Evolutionary conservation across 495 filamentous ascomycete genomes (phyloP).

Genomic region (Talaromyces liani): DNA sequence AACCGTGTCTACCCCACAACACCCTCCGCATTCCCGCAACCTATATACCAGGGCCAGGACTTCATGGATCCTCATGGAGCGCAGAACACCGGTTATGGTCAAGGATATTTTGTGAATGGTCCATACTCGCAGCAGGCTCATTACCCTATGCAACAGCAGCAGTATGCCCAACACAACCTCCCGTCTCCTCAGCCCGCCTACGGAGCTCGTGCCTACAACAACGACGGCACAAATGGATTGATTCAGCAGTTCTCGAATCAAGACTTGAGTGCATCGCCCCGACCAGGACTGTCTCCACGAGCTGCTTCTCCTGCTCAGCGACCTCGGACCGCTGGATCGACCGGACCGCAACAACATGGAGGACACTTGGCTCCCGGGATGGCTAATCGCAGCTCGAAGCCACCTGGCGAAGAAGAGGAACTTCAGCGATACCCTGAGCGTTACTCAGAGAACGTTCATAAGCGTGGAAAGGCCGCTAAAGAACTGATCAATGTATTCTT

Average conservation of each 20-base stretch:
- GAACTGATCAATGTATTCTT: slow-evolving; percentile 80
- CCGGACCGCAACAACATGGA: slow-evolving; percentile 51
- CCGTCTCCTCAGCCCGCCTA: slow-evolving; percentile 45
- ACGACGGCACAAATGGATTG: slow-evolving; percentile 68
- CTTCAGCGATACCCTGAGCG: slow-evolving; percentile 68
- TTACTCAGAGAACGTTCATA: slow-evolving; percentile 72
- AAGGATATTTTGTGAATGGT: slow-evolving; percentile 61
- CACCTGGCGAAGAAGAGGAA: slow-evolving; percentile 37
- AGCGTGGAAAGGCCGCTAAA: slow-evolving; percentile 56
- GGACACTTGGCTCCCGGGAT: slow-evolving; percentile 58
- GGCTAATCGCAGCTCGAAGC: slow-evolving; percentile 40
- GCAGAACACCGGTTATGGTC: slow-evolving; percentile 38
- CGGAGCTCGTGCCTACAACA: slow-evolving; percentile 41
- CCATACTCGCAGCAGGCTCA: slow-evolving; percentile 51
- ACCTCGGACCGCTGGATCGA: slow-evolving; percentile 59
- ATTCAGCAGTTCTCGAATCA: slow-evolving; percentile 97
- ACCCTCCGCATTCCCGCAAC: slow-evolving; percentile 91
- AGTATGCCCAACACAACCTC: slow-evolving; percentile 59
- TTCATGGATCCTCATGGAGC: slow-evolving; percentile 39
- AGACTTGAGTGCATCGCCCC: slow-evolving; percentile 67
- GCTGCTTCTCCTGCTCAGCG: slow-evolving; percentile 65
- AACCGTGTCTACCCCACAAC: slow-evolving; percentile 92
- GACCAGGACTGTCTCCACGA: slow-evolving; percentile 61
- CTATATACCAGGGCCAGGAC: slow-evolving; percentile 62
- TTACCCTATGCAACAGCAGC: slow-evolving; percentile 48